phyloP scores from a whole-genome alignment of 768 basidiomycete species.

The Tylopilus vinaceipallidus region DNA sequence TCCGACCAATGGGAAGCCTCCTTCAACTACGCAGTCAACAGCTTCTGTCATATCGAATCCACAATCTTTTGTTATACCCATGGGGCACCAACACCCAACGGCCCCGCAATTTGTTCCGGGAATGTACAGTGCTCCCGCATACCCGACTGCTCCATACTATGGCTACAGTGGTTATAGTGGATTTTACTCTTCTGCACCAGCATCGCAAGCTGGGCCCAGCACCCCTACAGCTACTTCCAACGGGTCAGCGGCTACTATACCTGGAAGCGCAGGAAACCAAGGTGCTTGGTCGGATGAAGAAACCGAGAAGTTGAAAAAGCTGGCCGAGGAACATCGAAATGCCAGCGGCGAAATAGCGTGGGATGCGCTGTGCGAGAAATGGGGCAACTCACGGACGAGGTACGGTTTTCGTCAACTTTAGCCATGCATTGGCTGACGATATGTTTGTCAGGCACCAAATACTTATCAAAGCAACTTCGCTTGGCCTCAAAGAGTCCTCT shows the following conservation, averaged over 20 bases:
- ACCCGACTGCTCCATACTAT: constrained; percentile 66
- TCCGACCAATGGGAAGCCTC: constrained; percentile 32
- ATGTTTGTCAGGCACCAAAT: constrained; percentile 67
- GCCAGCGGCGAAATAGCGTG: constrained; percentile 58
- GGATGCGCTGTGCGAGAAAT: constrained; percentile 74
- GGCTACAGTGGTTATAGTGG: constrained; percentile 42
- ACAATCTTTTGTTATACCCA: constrained; percentile 68
- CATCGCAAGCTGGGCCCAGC: constrained; percentile 25
- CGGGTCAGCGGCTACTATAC: constrained; percentile 13
- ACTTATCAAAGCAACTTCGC: constrained; percentile 73
- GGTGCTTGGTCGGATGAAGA: constrained; percentile 83
- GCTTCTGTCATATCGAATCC: constrained; percentile 65
- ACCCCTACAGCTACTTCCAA: constrained; percentile 28
- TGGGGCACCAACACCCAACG: constrained; percentile 53
- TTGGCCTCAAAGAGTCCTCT: constrained; percentile 77
- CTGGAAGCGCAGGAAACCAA: constrained; percentile 47
- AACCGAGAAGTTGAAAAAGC: constrained; percentile 59
- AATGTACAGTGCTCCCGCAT: constrained; percentile 37
- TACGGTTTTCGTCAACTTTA: constrained; percentile 28
- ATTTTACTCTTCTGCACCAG: constrained; percentile 31
- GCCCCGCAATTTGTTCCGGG: constrained; percentile 43
- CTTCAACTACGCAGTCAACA: constrained; percentile 33
- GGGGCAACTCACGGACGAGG: constrained; percentile 75
- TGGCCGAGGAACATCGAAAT: constrained; percentile 66
- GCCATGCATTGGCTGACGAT: constrained; percentile 5